These are phyloP conservation scores for Gossypium schwendimanii DNA, from an alignment of 441 rosid species.

Conservation along the genomic window DNA sequence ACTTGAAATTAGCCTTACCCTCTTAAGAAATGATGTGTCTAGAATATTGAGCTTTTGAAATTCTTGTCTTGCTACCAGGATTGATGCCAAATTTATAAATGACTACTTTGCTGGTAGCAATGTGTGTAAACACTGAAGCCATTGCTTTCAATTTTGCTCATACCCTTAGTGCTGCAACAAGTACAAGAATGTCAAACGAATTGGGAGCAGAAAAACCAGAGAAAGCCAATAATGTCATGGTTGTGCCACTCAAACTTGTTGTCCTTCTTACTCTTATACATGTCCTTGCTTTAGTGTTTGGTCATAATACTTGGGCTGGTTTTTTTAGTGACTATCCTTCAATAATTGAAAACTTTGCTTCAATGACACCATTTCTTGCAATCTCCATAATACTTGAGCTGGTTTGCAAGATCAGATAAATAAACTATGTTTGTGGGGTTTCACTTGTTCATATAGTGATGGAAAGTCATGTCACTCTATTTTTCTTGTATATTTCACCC, in stretches of 20 bases:
- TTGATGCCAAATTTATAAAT: constrained; percentile 48
- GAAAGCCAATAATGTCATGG: constrained; percentile 53
- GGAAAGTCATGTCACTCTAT: too few relatives aligned
- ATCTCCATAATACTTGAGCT: constrained; percentile 41
- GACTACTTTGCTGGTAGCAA: constrained; percentile 59
- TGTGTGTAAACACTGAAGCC: constrained; percentile 24
- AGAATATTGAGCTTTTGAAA: background rate
- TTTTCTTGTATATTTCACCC: too few relatives aligned
- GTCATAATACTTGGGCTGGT: constrained; percentile 52
- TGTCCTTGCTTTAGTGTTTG: constrained; percentile 32
- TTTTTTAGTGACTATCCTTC: constrained; percentile 19
- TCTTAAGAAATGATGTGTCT: constrained; percentile 43
- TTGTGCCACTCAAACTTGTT: constrained; percentile 43
- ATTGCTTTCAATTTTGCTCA: background rate
- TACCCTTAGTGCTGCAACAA: background rate
- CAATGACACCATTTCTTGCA: constrained; percentile 43
- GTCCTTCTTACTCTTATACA: constrained; percentile 33
- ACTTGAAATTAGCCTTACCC: constrained; percentile 54
- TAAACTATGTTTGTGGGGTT: too few relatives aligned
- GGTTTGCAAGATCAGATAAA: constrained; percentile 32
- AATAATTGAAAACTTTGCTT: constrained; percentile 35
- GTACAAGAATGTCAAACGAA: constrained; percentile 75
- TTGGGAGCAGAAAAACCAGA: constrained; percentile 53
- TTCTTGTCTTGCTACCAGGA: constrained; percentile 52
- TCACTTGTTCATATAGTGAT: too few relatives aligned